A percentile compares a stretch with the other conserved stretches of the same genome.
phyloP scores from a whole-genome alignment of 768 basidiomycete species.

The Dendrothele bispora region DNA sequence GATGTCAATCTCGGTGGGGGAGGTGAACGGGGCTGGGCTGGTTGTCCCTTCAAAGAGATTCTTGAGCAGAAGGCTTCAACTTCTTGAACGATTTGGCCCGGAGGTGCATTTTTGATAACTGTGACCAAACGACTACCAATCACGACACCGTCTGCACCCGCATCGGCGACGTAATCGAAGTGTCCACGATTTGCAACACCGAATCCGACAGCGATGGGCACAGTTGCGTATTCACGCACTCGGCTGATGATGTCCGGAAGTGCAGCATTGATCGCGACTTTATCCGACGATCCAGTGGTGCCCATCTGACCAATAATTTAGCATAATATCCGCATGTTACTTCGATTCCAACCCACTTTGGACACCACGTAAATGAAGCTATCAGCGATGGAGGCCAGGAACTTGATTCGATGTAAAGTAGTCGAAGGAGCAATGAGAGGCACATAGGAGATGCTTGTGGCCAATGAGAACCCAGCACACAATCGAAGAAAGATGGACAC shows the following conservation, averaged over 20 bases:
- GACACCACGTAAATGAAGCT: constrained; percentile 99
- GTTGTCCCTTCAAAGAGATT: constrained; percentile 50
- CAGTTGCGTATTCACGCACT: constrained; percentile 73
- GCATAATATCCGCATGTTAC: constrained; percentile 1
- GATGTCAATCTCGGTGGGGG: constrained; percentile 19
- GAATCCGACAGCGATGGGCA: constrained; percentile 94
- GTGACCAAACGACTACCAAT: constrained; percentile 85
- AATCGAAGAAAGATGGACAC: constrained; percentile 26
- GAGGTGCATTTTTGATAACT: constrained; percentile 68
- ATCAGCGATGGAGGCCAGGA: constrained; percentile 91
- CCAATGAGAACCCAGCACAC: constrained; percentile 4
- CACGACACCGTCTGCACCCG: constrained; percentile 95
- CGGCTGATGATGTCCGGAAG: constrained; percentile 85
- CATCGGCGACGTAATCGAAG: constrained; percentile 79
- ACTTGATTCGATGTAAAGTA: constrained; percentile 81
- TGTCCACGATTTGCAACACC: constrained; percentile 91
- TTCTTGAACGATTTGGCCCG: constrained; percentile 44
- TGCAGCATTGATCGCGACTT: constrained; percentile 65
- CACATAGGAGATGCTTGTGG: constrained; percentile 94
- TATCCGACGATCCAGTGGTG: constrained; percentile 88
- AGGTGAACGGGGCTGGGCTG: constrained; percentile 35
- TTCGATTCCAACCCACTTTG: constrained; percentile 51
- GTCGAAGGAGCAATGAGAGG: constrained; percentile 96
- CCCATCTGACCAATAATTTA: constrained; percentile 71
- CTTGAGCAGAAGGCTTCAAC: constrained; percentile 77